Percentiles rank a stretch among this genome's conserved stretches.
phyloP scores from a whole-genome alignment of 2,329 filamentous ascomycete genomes.

The Raffaelea deltoideospora region DNA sequence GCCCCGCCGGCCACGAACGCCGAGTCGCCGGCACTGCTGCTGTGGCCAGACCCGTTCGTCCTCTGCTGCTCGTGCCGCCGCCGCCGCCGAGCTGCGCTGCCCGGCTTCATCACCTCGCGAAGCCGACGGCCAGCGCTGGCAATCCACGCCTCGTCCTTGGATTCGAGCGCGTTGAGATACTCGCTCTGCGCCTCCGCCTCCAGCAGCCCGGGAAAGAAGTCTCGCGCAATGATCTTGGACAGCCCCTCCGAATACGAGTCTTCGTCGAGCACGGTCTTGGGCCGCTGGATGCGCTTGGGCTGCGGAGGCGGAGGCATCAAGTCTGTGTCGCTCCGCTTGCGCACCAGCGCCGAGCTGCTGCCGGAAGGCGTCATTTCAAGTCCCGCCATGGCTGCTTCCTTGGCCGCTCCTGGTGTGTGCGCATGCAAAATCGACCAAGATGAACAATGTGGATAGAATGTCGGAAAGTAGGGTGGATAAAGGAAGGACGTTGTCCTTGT shows the following conservation, averaged over 20 bases:
- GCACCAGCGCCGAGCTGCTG: conserved; percentile 43
- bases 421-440: background rate
- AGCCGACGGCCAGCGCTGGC: conserved; percentile 59
- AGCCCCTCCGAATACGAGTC: conserved; percentile 83
- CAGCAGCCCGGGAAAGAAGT: conserved; percentile 87
- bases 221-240: conserved; percentile 86
- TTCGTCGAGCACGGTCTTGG: conserved; percentile 77
- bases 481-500: too few relatives aligned
- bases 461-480: too few relatives aligned
- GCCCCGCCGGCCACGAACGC: conserved; percentile 32
- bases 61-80: conserved; percentile 9
- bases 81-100: conserved; percentile 30
- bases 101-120: conserved; percentile 68
- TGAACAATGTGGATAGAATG: too few relatives aligned
- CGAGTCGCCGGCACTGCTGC: conserved; percentile 56
- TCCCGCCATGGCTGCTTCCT: conserved; percentile 4
- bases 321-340: conserved; percentile 52
- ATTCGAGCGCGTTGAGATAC: conserved; percentile 81
- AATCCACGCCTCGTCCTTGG: conserved; percentile 75
- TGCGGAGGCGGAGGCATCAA: conserved; percentile 81
- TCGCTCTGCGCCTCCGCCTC: conserved; percentile 82
- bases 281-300: conserved; percentile 81
- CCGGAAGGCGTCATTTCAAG: conserved; percentile 4
- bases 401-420: background rate
- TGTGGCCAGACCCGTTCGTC: conserved; percentile 39